Evolutionary conservation across 1,284 basidiomycete species (phyloP).

Genomic region (Ganoderma lucidum): DNA sequence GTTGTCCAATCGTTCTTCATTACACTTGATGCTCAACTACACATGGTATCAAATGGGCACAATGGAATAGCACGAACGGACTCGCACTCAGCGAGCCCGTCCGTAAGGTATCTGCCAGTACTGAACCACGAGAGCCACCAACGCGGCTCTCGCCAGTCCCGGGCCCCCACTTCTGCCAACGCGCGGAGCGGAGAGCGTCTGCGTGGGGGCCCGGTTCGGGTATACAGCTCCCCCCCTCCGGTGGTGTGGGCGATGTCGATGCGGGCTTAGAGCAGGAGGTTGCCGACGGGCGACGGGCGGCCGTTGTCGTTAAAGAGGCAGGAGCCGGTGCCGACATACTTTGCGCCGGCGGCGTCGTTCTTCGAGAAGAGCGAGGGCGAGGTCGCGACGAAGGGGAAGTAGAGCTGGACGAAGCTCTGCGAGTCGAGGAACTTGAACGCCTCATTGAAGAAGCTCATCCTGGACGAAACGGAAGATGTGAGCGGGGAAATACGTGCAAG

Average conservation of each 20-base stretch:
- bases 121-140: neutral
- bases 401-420: conserved; percentile 3
- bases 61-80: neutral
- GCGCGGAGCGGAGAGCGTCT: neutral
- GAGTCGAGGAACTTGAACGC: conserved; percentile 10
- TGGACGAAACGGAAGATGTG: neutral
- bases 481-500: neutral
- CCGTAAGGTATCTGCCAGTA: neutral
- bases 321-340: conserved; percentile 3
- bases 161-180: neutral
- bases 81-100: neutral
- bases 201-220: neutral
- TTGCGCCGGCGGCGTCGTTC: neutral
- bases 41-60: neutral
- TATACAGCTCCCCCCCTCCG: neutral
- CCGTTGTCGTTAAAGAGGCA: conserved; percentile 9
- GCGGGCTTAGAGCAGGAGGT: conserved; percentile 1
- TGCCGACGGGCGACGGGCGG: neutral
- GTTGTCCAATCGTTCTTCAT: neutral
- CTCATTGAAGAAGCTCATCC: conserved; percentile 3
- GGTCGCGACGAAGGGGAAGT: conserved; percentile 12
- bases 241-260: no score
- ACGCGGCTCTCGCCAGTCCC: neutral
- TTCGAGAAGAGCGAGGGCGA: neutral
- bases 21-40: neutral